Evolutionary conservation across 116 monocot species (phyloP), one percentile per base, ranked within the genome.

Genomic region (Papilionanthe hybrid): DNA sequence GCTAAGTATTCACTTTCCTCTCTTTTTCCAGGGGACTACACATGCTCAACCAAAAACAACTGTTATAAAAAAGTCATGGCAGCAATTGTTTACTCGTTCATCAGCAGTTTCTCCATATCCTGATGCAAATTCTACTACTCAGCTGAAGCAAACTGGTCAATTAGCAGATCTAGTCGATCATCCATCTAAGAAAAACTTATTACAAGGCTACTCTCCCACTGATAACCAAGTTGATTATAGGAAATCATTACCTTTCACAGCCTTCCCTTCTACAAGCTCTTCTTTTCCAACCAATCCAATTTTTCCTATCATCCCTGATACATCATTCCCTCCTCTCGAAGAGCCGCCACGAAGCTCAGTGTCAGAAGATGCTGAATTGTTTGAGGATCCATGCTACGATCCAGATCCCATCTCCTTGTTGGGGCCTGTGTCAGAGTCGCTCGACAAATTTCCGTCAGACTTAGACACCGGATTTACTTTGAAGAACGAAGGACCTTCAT

Each of bases 361-460:
- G 11, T 42, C 79, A 48, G 97, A 94, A 66, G 91, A 94, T 69
- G 50, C 78, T 17, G 94, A 92, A 72, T 78, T 83, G 25, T 98
- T 98, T 86, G 94, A 94, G 85, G 97, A 98, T 78, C 97, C 97
- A 18, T 92, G 94, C 79, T 94, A 89, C 85, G 82, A 85, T 87
- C 94, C 94, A 50, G 92, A 93, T 66, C 86, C 94, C 47, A 49
- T 89, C 12, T 81, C 85, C 3, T 81, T 91, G 47, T 84, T 87
- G 76, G 93, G 93, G 50, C 88, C 93, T 42, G 83, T 91, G 77
- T 93, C 91, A 12, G 87, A 93, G 44, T 87, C 93, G 42, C 91
- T 96, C 69, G 90, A 96, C 71, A 86, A 83, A 72, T 88, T 97
- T 60, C 91, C 88, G 66, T 55, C 84, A 28, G 88, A 94, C 44